Conservation (phyloP, 1,284 basidiomycete genomes). For the Cryptococcus sp. region DNA sequence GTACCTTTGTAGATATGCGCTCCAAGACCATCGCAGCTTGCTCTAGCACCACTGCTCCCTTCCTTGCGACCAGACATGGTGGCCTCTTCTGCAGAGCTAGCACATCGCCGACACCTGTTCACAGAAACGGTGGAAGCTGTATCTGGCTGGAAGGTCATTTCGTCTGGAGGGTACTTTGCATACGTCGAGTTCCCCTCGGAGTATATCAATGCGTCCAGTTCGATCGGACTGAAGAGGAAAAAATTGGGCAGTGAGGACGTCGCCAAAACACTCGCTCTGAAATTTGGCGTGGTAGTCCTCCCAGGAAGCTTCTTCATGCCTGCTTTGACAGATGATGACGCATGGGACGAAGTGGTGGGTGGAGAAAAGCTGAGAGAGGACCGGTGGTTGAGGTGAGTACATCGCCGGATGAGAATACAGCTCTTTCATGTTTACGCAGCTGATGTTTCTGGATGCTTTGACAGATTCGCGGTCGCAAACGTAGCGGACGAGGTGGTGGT, state of each 20-base stretch:
- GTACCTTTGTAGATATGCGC: constrained; percentile 65
- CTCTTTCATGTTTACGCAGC: background rate
- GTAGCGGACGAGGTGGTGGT: constrained; percentile 66
- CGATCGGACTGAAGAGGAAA: constrained; percentile 61
- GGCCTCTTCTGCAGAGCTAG: constrained; percentile 59
- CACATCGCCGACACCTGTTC: constrained; percentile 66
- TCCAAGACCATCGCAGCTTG: constrained; percentile 69
- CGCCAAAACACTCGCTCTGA: constrained; percentile 62
- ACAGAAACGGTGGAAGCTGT: constrained; percentile 46
- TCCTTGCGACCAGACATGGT: constrained; percentile 62
- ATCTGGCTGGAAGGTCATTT: constrained; percentile 65
- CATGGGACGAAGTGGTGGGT: constrained; percentile 34
- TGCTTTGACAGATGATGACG: constrained; percentile 36
- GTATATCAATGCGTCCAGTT: constrained; percentile 58
- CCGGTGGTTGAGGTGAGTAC: constrained; percentile 62
- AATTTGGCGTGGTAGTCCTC: constrained; percentile 67
- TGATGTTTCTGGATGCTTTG: constrained; percentile 6
- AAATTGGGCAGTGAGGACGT: constrained; percentile 58
- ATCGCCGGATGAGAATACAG: background rate
- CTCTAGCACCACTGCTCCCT: constrained; percentile 63
- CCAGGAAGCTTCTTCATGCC: constrained; percentile 70
- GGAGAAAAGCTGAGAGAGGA: constrained; percentile 52
- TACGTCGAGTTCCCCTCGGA: constrained; percentile 68
- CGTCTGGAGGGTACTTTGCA: constrained; percentile 72
- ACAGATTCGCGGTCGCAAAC: constrained; percentile 75